A percentile compares a stretch with the other conserved stretches of the same genome.
Evolutionary conservation across 2,329 filamentous ascomycete species (phyloP).

Genomic region (Epicoccum nigrum): DNA sequence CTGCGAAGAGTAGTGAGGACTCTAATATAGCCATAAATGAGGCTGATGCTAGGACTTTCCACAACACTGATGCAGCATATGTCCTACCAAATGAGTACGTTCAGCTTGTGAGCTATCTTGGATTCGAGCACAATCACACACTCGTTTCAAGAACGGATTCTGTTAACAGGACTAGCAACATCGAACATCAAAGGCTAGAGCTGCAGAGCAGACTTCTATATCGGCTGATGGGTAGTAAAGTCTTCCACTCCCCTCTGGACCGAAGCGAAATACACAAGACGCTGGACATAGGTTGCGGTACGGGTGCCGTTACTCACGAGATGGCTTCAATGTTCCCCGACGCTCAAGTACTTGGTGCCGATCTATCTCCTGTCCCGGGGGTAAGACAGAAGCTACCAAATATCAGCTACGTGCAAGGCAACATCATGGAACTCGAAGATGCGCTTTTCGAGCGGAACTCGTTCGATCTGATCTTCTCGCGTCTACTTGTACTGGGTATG

Average conservation of each 20-base stretch:
- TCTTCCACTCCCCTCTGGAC: slow-evolving; percentile 19
- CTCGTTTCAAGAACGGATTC: neutral
- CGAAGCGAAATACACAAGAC: slow-evolving; percentile 7
- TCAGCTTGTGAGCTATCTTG: too few species aligned
- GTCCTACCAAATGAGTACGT: slow-evolving; percentile 5
- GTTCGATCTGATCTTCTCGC: slow-evolving; percentile 63
- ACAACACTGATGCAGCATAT: slow-evolving; percentile 1
- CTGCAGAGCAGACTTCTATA: slow-evolving; percentile 18
- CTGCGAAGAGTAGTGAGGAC: neutral
- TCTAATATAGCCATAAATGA: too few species aligned
- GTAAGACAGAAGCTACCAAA: slow-evolving; percentile 15
- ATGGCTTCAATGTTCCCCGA: slow-evolving; percentile 17
- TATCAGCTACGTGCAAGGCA: slow-evolving; percentile 19
- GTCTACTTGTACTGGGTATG: slow-evolving; percentile 58
- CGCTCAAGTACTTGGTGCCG: slow-evolving; percentile 20
- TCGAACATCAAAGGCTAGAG: slow-evolving; percentile 32
- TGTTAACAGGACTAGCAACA: slow-evolving; percentile 5
- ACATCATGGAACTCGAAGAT: slow-evolving; percentile 4
- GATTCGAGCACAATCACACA: neutral
- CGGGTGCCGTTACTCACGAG: slow-evolving; percentile 19
- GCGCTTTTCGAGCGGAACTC: slow-evolving; percentile 53
- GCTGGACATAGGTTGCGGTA: slow-evolving; percentile 29
- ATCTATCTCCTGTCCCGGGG: slow-evolving; percentile 33
- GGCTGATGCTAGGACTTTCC: slow-evolving; percentile 1
- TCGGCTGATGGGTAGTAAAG: slow-evolving; percentile 18